A percentile compares a stretch with the other conserved stretches of the same genome.
phyloP scores from a whole-genome alignment of 495 filamentous ascomycete genomes.

The Penicillium verhagenii region DNA sequence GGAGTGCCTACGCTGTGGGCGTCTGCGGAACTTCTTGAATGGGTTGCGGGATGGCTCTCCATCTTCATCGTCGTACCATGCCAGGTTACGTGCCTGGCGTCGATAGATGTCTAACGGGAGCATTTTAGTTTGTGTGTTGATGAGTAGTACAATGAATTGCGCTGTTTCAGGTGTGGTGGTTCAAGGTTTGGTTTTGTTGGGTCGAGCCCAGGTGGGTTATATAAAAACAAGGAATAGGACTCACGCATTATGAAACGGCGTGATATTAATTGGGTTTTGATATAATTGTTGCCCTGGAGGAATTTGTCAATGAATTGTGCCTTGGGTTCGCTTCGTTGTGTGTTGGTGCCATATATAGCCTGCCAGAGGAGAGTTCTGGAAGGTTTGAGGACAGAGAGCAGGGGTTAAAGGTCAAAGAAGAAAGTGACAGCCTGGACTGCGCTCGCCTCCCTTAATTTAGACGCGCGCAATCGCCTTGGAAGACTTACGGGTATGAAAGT shows the following conservation, averaged over 20 bases:
- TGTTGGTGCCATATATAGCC: not conserved
- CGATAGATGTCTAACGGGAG: conserved; percentile 43
- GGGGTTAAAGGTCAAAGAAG: not conserved
- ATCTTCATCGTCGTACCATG: conserved; percentile 50
- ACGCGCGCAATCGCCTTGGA: not conserved
- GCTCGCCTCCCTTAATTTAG: not conserved
- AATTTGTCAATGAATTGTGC: not conserved
- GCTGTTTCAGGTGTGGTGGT: not conserved
- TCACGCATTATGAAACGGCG: conserved; percentile 6
- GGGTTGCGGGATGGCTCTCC: conserved; percentile 45
- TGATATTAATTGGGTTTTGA: not conserved
- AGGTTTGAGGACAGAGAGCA: not conserved
- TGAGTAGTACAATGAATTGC: not conserved
- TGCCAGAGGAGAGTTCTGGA: not conserved
- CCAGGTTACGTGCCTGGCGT: conserved; percentile 40
- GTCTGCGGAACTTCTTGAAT: conserved; percentile 45
- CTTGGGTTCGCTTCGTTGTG: not conserved
- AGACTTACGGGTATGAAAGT: not conserved
- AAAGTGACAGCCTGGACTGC: not conserved
- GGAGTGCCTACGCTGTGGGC: conserved; percentile 29
- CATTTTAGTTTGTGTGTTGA: conserved; percentile 1
- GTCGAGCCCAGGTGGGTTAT: not conserved
- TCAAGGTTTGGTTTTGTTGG: not conserved
- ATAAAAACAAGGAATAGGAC: not conserved
- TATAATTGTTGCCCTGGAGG: not conserved